Evolutionary conservation across 257 asterid species (phyloP).

Genomic region (Jaltomata sinuosa): DNA sequence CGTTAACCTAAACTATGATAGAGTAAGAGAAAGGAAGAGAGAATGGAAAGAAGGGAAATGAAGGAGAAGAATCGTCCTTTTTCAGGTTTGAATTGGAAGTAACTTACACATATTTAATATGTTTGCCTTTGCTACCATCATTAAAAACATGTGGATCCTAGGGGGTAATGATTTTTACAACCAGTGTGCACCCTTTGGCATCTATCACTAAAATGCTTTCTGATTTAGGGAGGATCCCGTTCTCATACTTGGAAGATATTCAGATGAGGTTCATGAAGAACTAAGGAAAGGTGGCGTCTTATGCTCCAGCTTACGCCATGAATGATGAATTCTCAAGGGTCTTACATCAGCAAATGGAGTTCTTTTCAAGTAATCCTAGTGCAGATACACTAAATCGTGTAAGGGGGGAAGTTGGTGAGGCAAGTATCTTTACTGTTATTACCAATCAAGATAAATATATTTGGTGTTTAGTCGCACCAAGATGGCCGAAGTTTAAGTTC

Average conservation of each 20-base stretch:
- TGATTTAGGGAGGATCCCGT: conserved; percentile 79
- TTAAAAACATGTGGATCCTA: background rate
- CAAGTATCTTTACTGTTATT: conserved; percentile 11
- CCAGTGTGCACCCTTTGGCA: conserved; percentile 25
- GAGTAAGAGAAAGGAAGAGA: background rate
- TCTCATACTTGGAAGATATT: conserved; percentile 86
- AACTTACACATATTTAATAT: no score
- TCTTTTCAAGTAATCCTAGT: conserved; percentile 84
- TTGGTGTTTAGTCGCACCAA: background rate
- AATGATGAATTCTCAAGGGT: conserved; percentile 97
- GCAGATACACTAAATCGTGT: conserved; percentile 86
- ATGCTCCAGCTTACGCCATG: conserved; percentile 95
- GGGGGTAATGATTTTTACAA: background rate
- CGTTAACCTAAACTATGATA: background rate
- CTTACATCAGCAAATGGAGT: conserved; percentile 97
- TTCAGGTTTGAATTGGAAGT: background rate
- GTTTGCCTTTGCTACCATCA: background rate
- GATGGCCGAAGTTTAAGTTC: background rate
- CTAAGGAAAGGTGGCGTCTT: conserved; percentile 65
- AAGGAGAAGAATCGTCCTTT: no score
- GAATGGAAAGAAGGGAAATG: no score
- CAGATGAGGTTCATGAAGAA: conserved; percentile 96
- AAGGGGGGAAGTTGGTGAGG: no score
- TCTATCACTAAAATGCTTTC: background rate
- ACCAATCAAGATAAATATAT: background rate